Conservation (phyloP, 2,329 filamentous ascomycete species). For the Fulvia fulva region DNA sequence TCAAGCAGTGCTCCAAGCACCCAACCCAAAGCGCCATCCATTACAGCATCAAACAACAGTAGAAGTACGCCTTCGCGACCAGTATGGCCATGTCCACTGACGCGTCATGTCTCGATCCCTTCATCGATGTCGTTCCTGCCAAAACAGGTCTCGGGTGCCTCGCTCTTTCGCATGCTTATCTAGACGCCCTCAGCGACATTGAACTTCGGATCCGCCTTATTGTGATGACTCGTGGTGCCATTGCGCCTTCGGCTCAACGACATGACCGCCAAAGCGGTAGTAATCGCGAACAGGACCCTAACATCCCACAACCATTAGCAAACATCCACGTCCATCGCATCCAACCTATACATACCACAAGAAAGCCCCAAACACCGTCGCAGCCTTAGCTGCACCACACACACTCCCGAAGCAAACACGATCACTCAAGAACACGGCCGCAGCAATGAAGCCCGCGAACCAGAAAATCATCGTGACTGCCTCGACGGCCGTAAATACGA, state of each 20-base stretch:
- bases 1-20: not conserved
- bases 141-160: not conserved
- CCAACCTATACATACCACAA: slow-evolving; percentile 47
- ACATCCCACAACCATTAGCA: not conserved
- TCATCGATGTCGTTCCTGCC: not conserved
- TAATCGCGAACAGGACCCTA: slow-evolving; percentile 51
- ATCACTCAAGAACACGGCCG: slow-evolving; percentile 62
- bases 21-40: not conserved
- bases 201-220: slow-evolving; percentile 28
- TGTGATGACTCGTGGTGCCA: slow-evolving; percentile 1
- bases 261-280: slow-evolving; percentile 47
- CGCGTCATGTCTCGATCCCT: not conserved
- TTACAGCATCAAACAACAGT: not conserved
- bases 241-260: slow-evolving; percentile 43
- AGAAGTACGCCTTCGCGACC: not conserved
- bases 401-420: slow-evolving; percentile 52
- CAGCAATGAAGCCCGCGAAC: slow-evolving; percentile 79
- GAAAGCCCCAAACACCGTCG: slow-evolving; percentile 63
- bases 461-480: slow-evolving; percentile 77
- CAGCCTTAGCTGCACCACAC: slow-evolving; percentile 61
- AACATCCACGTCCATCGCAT: too few relatives aligned
- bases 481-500: slow-evolving; percentile 64
- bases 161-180: not conserved
- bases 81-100: not conserved
- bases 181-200: slow-evolving; percentile 41